Evolutionary conservation across 2,329 filamentous ascomycete genomes (phyloP), one percentile per base, ranked within the genome.

Genomic region (Fusarium sarcochroum): DNA sequence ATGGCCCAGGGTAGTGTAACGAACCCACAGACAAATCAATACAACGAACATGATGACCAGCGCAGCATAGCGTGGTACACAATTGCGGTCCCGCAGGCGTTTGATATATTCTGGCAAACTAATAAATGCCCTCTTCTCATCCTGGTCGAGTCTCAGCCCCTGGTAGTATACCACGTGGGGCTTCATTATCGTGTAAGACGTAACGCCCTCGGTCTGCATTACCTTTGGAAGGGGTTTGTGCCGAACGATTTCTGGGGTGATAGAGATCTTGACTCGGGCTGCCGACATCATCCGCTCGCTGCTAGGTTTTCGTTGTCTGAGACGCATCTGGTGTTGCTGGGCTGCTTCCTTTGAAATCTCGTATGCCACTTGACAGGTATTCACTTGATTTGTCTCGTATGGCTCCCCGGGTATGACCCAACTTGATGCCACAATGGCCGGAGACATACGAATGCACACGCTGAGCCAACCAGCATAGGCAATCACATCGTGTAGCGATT

Each of bases 181-280:
- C 5, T 73, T 57, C 60, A 73, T 63, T 21, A 77, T 58, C 4
- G 35, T 73, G 42, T 71, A 73, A 8, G 61, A 64, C 11, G 44
- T 57, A 13, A 63, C 64, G 13, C 74, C 71, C 11, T 58, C 35
- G 3, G 37, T 27, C 10, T 55, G 52, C 23, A 60, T 17, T 2
- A 50, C 54, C 20, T 64, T 48, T 4, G 44, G 25, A n/a, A 53
- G 58, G 7, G 58, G 62, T 21, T 52, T 71, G 61, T 74, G 54
- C 14, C 69, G 71, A 41, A 66, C 45, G 21, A 79, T 72, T 20
- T 62, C 60, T 6, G 78, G 78, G 2, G 64, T 61, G 4, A 74
- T 69, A 4, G 72, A 73, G n/a, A 80, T 75, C 61, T 78, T 78
- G 34, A 79, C 71, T n/a, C 78, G 73, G 8, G 75, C 68, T 27